These are phyloP conservation scores for Paramecium biaurelia DNA, from an alignment of 73 alveolate species.

Conservation along the genomic window DNA sequence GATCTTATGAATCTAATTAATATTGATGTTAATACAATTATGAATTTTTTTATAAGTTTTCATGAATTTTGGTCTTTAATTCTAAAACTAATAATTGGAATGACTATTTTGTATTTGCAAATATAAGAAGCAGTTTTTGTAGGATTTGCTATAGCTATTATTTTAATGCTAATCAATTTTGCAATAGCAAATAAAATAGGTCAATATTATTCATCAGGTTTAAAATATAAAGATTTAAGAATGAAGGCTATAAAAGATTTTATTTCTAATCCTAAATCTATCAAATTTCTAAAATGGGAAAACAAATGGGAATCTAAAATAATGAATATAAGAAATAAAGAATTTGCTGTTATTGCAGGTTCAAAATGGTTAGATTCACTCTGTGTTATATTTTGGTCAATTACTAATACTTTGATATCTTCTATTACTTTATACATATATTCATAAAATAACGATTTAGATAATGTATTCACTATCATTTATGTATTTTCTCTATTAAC, in stretches of 20 bases:
- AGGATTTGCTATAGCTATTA: not conserved
- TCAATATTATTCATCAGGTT: not conserved
- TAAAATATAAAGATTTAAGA: not conserved
- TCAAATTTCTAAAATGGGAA: slow-evolving; percentile 14
- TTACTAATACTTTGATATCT: not conserved
- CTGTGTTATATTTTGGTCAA: slow-evolving; percentile 7
- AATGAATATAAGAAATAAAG: not conserved
- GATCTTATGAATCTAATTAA: not conserved
- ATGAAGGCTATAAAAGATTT: not conserved
- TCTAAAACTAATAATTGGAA: not conserved
- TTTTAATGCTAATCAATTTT: not conserved
- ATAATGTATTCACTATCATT: not conserved
- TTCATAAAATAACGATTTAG: not conserved
- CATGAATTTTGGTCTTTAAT: slow-evolving; percentile 46
- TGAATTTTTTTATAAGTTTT: not conserved
- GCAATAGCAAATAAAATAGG: not conserved
- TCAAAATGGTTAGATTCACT: not conserved
- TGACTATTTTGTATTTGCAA: not conserved
- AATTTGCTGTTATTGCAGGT: not conserved
- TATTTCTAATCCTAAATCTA: not conserved
- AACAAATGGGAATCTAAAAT: not conserved
- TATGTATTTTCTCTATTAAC: not conserved
- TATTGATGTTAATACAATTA: slow-evolving; percentile 7
- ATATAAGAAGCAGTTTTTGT: not conserved
- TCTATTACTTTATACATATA: not conserved